phyloP scores from a whole-genome alignment of 2,329 filamentous ascomycete species.

The Pseudocercospora pini-densiflorae region DNA sequence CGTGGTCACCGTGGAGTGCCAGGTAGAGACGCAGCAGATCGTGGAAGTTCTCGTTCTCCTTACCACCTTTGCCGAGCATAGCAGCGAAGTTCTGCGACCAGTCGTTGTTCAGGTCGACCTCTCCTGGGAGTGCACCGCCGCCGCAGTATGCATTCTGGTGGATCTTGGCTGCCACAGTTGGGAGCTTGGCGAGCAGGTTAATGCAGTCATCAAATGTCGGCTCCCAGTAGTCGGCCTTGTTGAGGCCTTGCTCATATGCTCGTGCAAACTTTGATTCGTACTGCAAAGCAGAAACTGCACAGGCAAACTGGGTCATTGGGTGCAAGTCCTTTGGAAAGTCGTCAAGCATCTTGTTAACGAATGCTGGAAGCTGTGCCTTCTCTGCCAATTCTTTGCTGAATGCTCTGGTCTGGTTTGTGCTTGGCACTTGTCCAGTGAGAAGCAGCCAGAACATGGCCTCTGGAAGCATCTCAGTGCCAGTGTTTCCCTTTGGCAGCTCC shows the following conservation, averaged over 20 bases:
- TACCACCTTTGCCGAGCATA: constrained; percentile 88
- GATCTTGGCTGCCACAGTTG: constrained; percentile 95
- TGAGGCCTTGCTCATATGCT: constrained; percentile 86
- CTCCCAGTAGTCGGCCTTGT: constrained; percentile 99
- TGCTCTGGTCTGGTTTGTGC: constrained; percentile 75
- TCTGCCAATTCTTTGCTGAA: constrained; percentile 88
- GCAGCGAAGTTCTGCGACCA: constrained; percentile 99
- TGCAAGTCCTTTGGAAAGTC: constrained; percentile 88
- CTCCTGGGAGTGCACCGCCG: constrained; percentile 73
- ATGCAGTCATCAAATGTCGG: constrained; percentile 96
- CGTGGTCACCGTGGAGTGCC: constrained; percentile 95
- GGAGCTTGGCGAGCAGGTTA: constrained; percentile 91
- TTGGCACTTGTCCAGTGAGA: constrained; percentile 89
- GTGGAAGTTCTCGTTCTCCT: constrained; percentile 91
- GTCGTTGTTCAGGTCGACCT: constrained; percentile 83
- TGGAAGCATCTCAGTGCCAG: constrained; percentile 95
- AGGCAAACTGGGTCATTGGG: constrained; percentile 98
- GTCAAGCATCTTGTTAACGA: constrained; percentile 87
- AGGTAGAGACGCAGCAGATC: constrained; percentile 93
- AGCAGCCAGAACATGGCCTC: constrained; percentile 99
- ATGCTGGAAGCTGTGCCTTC: constrained; percentile 79
- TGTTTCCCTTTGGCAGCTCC: constrained; percentile 87
- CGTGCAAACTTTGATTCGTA: constrained; percentile 93
- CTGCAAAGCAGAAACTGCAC: constrained; percentile 93
- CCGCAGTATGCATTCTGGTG: constrained; percentile 86